Base-by-base conservation (phyloP, 176 grass and related monocot species). In the Raddia distichophylla region DNA sequence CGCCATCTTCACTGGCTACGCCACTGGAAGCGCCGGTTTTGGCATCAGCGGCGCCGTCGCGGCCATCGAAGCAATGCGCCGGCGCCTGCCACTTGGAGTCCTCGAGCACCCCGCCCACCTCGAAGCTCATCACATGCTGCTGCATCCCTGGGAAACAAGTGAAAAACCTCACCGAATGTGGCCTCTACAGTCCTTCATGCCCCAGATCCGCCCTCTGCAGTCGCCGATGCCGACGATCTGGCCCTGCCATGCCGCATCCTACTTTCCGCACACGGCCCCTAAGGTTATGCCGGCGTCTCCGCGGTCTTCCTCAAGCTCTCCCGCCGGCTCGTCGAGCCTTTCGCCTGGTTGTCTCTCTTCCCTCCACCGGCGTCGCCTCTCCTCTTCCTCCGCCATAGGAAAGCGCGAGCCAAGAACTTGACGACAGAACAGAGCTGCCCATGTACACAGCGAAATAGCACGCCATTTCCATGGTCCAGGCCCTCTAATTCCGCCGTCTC, bases 11-110 rank as follows among this genome's bases (percentile, higher is more conserved):
- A 0, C 22, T 4, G 8, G 35, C 16, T 10, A 4, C 27, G 9
- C 10, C 20, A 5, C 42, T 42, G 1, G 19, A 14, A 8, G 9
- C 5, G 27, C 47, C 69, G 3, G 10, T 10, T 27, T 40, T 1
- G 3, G 48, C 0, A 10, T 0, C 27, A 11, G 11, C 9, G 48
- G 11, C 9, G 48, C 4, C 18, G n/a, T n/a, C 17, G 0, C 19
- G 19, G 48, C 66, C 72, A 34, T 37, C 19, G 80, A 93, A 93
- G 73, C 87, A 93, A 34, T 79, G 42, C 14, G 77, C 33, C 0
- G 91, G 91, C 1, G 91, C 91, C 40, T 93, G 91, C 91, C 87
- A 93, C 18, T 82, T 22, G 37, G 87, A 77, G 64, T 93, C 91
- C 53, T 93, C 84, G 14, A 93, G 91, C 11, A 64, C 60, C 18